phyloP scores from a whole-genome alignment of 1,139 yeast species.

The Candida glucosophila region DNA sequence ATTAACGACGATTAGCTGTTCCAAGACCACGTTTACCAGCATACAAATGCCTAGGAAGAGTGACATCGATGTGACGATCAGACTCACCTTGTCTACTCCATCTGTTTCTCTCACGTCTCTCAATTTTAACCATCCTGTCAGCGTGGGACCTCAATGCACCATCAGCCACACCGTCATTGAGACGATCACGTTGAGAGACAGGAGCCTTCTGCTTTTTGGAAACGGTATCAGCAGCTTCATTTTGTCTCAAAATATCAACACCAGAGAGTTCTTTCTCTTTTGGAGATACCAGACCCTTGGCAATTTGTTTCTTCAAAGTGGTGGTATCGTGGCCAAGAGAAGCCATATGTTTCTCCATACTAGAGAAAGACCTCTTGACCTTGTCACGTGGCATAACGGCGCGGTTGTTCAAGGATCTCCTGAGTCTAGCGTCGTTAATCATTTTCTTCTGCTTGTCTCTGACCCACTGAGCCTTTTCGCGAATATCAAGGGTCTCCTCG shows the following conservation, averaged over 20 bases:
- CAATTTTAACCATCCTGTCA: constrained; percentile 77
- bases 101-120: constrained; percentile 91
- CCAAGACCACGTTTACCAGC: constrained; percentile 96
- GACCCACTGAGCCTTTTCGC: constrained; percentile 89
- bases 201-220: constrained; percentile 38
- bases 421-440: constrained; percentile 81
- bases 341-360: constrained; percentile 85
- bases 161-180: constrained; percentile 78
- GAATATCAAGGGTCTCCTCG: constrained; percentile 59
- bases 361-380: constrained; percentile 63
- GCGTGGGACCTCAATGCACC: constrained; percentile 81
- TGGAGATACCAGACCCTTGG: constrained; percentile 27
- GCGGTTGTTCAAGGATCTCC: constrained; percentile 80
- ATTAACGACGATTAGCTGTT: constrained; percentile 65
- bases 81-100: constrained; percentile 92
- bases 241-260: constrained; percentile 63
- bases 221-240: constrained; percentile 33
- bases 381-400: constrained; percentile 92
- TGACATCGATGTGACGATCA: constrained; percentile 82
- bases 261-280: constrained; percentile 48
- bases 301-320: constrained; percentile 44
- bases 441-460: constrained; percentile 90
- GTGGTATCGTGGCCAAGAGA: constrained; percentile 82
- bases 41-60: constrained; percentile 88
- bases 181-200: constrained; percentile 65